Evolutionary conservation across 148 eudicot species (phyloP).

Genomic region (Chenopodium berlandieri): DNA sequence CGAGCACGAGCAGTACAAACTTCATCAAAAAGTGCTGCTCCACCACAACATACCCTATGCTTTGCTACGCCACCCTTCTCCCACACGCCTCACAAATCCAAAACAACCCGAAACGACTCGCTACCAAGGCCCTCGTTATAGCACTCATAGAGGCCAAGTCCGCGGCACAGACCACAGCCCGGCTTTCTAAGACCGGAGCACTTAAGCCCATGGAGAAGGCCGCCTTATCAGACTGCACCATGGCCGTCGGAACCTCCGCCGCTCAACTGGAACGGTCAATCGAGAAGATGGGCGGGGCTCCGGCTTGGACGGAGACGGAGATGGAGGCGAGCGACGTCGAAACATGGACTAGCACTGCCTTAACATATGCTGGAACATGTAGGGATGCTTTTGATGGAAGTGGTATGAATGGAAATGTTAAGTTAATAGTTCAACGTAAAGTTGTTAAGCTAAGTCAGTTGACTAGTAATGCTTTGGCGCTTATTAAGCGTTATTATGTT

Average conservation of each 20-base stretch:
- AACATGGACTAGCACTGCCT: conserved; percentile 44
- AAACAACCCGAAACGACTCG: conserved; percentile 30
- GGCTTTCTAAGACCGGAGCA: conserved; percentile 12
- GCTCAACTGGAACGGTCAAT: conserved; percentile 27
- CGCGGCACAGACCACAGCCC: conserved; percentile 4
- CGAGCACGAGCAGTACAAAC: conserved; percentile 1
- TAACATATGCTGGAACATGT: conserved; percentile 39
- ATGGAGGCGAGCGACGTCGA: conserved; percentile 30
- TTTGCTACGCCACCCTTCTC: conserved; percentile 32
- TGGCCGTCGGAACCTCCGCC: conserved; percentile 23
- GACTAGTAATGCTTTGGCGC: conserved; percentile 44
- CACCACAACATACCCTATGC: conserved; percentile 31
- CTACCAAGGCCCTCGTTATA: conserved; percentile 29
- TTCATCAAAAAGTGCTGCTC: conserved; percentile 30
- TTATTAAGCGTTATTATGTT: conserved; percentile 29
- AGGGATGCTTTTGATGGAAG: conserved; percentile 30
- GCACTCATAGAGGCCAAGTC: conserved; percentile 25
- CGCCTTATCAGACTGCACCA: conserved; percentile 36
- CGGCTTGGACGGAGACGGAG: neutral
- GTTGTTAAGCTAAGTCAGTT: conserved; percentile 29
- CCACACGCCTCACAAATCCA: conserved; percentile 26
- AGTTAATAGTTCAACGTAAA: conserved; percentile 20
- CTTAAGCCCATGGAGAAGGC: conserved; percentile 29
- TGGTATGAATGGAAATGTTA: conserved; percentile 28
- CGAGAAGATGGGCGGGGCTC: conserved; percentile 11